Base-by-base conservation (phyloP, 306 rosid genomes). In the Dryas drummondii region DNA sequence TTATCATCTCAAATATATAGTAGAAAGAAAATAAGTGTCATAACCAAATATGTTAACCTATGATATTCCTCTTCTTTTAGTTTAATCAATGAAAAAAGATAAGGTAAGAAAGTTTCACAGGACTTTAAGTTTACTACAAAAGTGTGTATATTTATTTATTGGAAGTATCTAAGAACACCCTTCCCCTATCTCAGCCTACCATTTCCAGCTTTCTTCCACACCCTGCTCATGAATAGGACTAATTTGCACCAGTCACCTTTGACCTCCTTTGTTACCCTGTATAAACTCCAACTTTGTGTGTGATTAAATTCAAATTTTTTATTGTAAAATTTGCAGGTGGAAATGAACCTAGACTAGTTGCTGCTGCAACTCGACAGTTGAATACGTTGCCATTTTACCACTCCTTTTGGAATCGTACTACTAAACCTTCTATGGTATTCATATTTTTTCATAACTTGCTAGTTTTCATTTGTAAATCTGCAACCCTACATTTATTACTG, bases 401-500 rank as follows among this genome's bases (percentile, higher is more conserved):
- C 77, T 94, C 99, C n/a, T 94, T 94, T 77, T 94, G 99, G 99
- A 94, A 94, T 80, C 97, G 97, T 27, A 88, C 99, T 45, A 94
- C 99, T 41, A 85, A 63, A 79, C 99, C 99, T 73, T 92, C 99
- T 58, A 53, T 94, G 99, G 99, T 94, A 92, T 37, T 78, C 71
- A 13, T 69, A 47, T 80, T 53, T 40, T 76, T 75, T 52, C 64
- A 64, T 75, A 59, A 72, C 65, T 67, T 57, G 51, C 47, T 44
- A 58, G 15, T n/a, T 57, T 66, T 53, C 13, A 42, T 71, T 55
- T 57, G 19, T 19, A 19, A 17, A 12, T 41, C 13, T 19, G 40
- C 27, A 47, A 54, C 40, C 45, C 7, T 54, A 12, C 5, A 53
- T 11, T 41, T 17, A n/a, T 37, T 27, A 9, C 26, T 70, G 57